Base-by-base conservation (phyloP, 2,329 filamentous ascomycete genomes). In the Pseudogymnoascus sp. region DNA sequence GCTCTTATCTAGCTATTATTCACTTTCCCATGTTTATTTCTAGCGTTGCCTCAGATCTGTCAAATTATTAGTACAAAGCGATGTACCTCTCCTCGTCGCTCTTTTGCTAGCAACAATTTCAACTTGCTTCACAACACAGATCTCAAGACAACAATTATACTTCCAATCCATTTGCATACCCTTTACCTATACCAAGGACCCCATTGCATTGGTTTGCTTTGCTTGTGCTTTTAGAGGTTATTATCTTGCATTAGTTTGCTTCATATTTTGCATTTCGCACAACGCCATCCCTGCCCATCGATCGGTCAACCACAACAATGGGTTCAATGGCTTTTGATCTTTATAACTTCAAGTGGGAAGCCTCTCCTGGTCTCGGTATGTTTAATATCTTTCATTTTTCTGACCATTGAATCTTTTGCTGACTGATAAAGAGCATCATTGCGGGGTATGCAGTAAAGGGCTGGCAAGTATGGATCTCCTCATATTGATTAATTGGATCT, bases 371-470 rank as follows among this genome's bases (percentile, higher is more conserved):
- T 9, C 65, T 73, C 60, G 70, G 71, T 71, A 66, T 31, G 61
- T 38, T 42, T 35, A 5, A 21, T 51, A 21, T 41, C 42, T 8
- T 35, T n/a, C 29, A 21, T 29, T 48, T 36, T 12, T 42, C 17
- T 8, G 21, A 13, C 2, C 25, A 58, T 15, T 17, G 29, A 17
- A 33, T 9, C 48, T 29, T 42, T 41, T 62, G 12, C 63, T 70
- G 38, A 71, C 38, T 27, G 35, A 42, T n/a, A 1, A 27, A 72
- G 71, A 72, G 17, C 71, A 73, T 59, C 71, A 73, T 60, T 73
- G 71, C 41, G 71, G 71, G 21, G 48, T 39, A 27, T 63, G 58
- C 25, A 42, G 51, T 27, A 63, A 9, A 66, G 65, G 17, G 72
- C 71, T 64, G 62, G 66, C 29, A 70, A 65, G 3, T 69, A 55